Percentiles rank a stretch among this genome's conserved stretches.
phyloP scores from a whole-genome alignment of 345 rosid species.

The Rhodamnia rubescens region DNA sequence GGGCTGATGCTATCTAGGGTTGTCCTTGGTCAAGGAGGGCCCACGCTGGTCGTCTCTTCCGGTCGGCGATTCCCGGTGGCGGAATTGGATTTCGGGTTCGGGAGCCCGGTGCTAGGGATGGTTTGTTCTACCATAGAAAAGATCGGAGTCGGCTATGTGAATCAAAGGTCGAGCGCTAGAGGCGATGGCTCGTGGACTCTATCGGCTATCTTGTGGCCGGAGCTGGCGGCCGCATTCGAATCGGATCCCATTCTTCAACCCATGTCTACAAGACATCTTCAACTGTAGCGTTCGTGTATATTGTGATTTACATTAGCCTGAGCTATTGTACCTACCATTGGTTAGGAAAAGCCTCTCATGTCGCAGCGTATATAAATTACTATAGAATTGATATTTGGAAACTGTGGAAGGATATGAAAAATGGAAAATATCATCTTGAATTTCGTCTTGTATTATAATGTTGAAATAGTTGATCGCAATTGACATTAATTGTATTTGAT shows the following conservation, averaged over 20 bases:
- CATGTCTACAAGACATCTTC: conserved; percentile 44
- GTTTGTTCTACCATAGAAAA: conserved; percentile 48
- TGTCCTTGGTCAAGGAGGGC: conserved; percentile 64
- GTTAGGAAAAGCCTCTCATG: neutral
- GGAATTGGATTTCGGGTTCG: conserved; percentile 73
- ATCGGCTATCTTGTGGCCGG: conserved; percentile 71
- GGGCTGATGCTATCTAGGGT: conserved; percentile 62
- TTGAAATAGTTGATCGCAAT: neutral
- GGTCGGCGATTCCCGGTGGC: conserved; percentile 62
- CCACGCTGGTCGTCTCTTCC: conserved; percentile 66
- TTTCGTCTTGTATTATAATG: neutral
- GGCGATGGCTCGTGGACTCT: conserved; percentile 73
- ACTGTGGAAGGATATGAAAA: neutral
- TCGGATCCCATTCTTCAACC: conserved; percentile 70
- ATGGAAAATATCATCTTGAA: neutral
- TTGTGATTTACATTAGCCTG: neutral
- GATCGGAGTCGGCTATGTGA: conserved; percentile 64
- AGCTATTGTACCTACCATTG: neutral
- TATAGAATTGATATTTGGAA: neutral
- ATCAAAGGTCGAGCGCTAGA: conserved; percentile 63
- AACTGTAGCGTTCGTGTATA: neutral
- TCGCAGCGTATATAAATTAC: neutral
- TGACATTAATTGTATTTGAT: neutral
- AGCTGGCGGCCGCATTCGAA: conserved; percentile 55
- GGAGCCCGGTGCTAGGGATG: conserved; percentile 56